Conservation (phyloP, 805 yeast genomes). For the Zygotorulaspora chibaensis region DNA sequence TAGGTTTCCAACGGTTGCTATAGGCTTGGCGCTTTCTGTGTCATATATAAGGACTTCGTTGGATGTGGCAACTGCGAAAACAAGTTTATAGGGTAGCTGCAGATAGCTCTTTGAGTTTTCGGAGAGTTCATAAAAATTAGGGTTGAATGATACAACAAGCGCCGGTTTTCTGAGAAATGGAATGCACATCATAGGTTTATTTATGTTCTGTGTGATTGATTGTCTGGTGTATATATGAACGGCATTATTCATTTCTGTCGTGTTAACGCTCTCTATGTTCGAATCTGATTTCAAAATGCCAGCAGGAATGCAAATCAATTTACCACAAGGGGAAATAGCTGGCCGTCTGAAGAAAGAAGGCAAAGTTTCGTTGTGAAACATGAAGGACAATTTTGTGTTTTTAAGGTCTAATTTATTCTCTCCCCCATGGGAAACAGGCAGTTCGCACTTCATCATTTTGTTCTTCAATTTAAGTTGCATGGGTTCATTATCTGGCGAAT, state of each 20-base stretch:
- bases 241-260: slow-evolving; percentile 51
- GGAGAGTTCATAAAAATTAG: slow-evolving; percentile 45
- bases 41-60: slow-evolving; percentile 80
- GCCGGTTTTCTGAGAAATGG: slow-evolving; percentile 84
- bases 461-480: slow-evolving; percentile 27
- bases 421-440: slow-evolving; percentile 38
- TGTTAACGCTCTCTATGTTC: slow-evolving; percentile 12
- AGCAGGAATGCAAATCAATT: slow-evolving; percentile 69
- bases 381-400: slow-evolving; percentile 36
- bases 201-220: slow-evolving; percentile 44
- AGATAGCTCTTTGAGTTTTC: slow-evolving; percentile 36
- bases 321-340: slow-evolving; percentile 87
- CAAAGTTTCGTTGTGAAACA: slow-evolving; percentile 82
- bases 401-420: slow-evolving; percentile 18
- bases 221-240: slow-evolving; percentile 75
- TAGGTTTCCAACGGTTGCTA: slow-evolving; percentile 70
- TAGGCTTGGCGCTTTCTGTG: slow-evolving; percentile 62
- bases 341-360: slow-evolving; percentile 88
- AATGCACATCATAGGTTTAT: slow-evolving; percentile 70
- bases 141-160: slow-evolving; percentile 74
- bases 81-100: slow-evolving; percentile 67
- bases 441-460: slow-evolving; percentile 54
- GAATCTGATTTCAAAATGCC: slow-evolving; percentile 48
- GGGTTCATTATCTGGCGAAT: slow-evolving; percentile 10
- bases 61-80: slow-evolving; percentile 91